Conservation (phyloP, 176 grass and related monocot species). For the Calamus simplicifolius region DNA sequence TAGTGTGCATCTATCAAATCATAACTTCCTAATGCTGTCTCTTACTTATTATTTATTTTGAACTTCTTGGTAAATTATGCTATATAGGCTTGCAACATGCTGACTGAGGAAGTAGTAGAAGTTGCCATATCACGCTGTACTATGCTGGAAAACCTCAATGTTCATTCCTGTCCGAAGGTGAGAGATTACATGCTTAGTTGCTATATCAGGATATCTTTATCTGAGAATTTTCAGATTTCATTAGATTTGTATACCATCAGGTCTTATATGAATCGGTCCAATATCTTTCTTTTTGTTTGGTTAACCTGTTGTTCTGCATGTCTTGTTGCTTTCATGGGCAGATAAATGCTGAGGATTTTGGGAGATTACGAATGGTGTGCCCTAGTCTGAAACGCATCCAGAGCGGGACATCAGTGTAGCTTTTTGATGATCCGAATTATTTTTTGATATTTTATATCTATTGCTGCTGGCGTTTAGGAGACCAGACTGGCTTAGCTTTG, state of each 20-base stretch:
- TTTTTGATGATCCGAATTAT: no score
- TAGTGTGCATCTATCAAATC: neutral
- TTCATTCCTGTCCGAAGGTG: slow-evolving; percentile 77
- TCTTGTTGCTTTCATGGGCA: slow-evolving; percentile 11
- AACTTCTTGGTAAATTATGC: neutral
- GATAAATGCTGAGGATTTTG: slow-evolving; percentile 57
- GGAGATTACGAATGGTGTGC: slow-evolving; percentile 42
- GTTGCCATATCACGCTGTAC: slow-evolving; percentile 58
- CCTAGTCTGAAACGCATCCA: slow-evolving; percentile 77
- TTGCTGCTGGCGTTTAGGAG: no score
- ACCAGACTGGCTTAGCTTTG: no score
- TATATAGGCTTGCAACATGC: slow-evolving; percentile 75
- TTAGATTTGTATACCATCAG: no score
- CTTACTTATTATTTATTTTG: neutral
- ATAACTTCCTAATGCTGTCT: neutral
- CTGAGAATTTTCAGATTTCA: no score
- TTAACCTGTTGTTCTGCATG: neutral
- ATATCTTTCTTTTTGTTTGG: neutral
- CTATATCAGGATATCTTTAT: neutral
- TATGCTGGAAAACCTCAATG: slow-evolving; percentile 77
- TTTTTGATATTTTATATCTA: no score
- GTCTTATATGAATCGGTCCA: no score
- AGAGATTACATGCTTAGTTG: neutral
- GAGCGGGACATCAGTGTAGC: slow-evolving; percentile 11
- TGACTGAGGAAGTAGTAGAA: slow-evolving; percentile 84